Evolutionary conservation across 306 rosid species (phyloP).

Genomic region (Trichosanthes truncata): DNA sequence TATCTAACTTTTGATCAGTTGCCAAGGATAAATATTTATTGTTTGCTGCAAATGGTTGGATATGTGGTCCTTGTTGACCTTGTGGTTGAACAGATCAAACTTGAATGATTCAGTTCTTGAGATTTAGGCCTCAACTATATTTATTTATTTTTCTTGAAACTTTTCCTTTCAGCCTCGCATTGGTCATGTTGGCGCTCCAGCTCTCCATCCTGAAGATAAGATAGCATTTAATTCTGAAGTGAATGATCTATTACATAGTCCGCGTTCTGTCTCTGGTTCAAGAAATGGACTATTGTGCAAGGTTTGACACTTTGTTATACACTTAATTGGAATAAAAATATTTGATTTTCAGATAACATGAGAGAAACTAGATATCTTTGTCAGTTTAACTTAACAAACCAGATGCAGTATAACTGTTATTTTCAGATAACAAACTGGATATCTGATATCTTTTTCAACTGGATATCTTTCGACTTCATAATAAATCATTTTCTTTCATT

Average conservation of each 20-base stretch:
- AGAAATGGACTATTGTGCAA: conserved; percentile 51
- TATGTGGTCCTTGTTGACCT: conserved; percentile 3
- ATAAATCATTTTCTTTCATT: neutral
- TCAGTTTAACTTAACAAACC: neutral
- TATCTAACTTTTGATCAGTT: neutral
- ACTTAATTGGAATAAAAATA: neutral
- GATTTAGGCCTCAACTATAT: conserved; percentile 4
- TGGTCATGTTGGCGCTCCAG: conserved; percentile 33
- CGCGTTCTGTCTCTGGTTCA: conserved; percentile 28
- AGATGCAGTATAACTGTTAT: too few relatives aligned
- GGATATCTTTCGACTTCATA: neutral
- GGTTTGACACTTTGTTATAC: conserved; percentile 34
- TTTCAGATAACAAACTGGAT: neutral
- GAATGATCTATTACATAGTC: conserved; percentile 53
- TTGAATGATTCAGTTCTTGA: neutral
- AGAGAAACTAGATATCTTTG: neutral
- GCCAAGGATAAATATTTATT: neutral
- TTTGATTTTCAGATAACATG: neutral
- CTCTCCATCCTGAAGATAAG: conserved; percentile 29
- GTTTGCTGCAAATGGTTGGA: conserved; percentile 3
- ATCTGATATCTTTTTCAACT: neutral
- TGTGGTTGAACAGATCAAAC: neutral
- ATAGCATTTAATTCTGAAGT: conserved; percentile 43
- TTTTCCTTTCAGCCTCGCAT: conserved; percentile 39
- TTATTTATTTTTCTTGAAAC: neutral